Evolutionary conservation across 164 flowering plant genomes (phyloP), one percentile per base, ranked within the genome.

Genomic region (Vitis riparia): DNA sequence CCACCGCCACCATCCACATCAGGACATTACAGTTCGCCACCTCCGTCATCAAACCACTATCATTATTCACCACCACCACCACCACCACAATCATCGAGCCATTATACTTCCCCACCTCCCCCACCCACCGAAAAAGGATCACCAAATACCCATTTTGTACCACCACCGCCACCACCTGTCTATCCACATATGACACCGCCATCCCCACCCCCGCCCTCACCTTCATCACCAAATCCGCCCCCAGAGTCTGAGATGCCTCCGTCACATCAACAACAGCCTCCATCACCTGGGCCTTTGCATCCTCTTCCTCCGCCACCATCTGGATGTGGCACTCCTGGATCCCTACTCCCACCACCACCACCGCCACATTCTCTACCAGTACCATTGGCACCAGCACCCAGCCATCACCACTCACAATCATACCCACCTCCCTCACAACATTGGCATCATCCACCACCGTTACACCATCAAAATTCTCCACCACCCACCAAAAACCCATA

Each of bases 251-350:
- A 51, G 12, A 11, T 17, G 15, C 44, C 58, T 1, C 57, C 68
- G 23, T 70, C 67, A n/a, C 73, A 15, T 9, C 55, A 55, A 1
- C 63, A 27, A 3, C 68, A 5, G 5, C 59, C 12, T 3, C 55
- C 65, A 19, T 67, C 73, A 2, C 69, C 79, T 5, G 59, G 73
- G n/a, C 69, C 79, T 48, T 29, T 30, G n/a, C 65, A 23, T 60
- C 73, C 70, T 14, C 56, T 53, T 8, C 57, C 77, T 14, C 79
- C 78, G 0, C 79, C 82, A 12, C 69, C 81, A 32, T 13, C 63
- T 9, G 71, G 69, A 11, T 69, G 79, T 47, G 5, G 1, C 8
- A 48, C 7, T 57, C 78, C 71, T 0, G 48, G 11, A 9, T 37
- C 72, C 4, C 60, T 78, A 60, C 65, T 76, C 0, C 71, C 77